phyloP scores from a whole-genome alignment of 345 rosid species.

The Lepidium sativum region DNA sequence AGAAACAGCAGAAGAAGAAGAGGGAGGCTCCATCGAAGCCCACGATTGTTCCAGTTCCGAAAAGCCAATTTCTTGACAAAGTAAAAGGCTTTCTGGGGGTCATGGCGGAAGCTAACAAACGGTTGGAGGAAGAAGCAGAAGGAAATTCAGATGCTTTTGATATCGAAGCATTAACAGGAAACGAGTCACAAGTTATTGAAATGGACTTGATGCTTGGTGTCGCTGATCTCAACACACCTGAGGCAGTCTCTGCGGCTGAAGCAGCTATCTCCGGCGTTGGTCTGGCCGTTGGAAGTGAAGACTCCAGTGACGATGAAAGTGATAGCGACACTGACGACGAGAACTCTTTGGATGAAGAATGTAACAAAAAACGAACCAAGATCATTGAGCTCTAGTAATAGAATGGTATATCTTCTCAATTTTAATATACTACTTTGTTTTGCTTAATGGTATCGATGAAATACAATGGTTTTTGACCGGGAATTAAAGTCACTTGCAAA shows the following conservation, averaged over 20 bases:
- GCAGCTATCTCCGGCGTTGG: conserved; percentile 43
- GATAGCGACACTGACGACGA: background rate
- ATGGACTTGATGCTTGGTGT: conserved; percentile 90
- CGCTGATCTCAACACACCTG: conserved; percentile 86
- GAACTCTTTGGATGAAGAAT: background rate
- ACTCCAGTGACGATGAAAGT: conserved; percentile 30
- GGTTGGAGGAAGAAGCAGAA: conserved; percentile 50
- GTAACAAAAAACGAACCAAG: conserved; percentile 10
- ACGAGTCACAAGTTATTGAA: conserved; percentile 67
- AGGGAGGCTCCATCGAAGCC: conserved; percentile 30
- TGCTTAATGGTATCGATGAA: background rate
- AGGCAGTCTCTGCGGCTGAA: conserved; percentile 80
- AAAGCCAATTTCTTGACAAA: conserved; percentile 71
- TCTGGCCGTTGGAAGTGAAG: conserved; percentile 23
- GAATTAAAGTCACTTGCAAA: background rate
- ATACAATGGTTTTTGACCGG: background rate
- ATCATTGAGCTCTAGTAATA: conserved; percentile 17
- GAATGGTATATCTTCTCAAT: background rate
- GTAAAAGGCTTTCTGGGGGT: conserved; percentile 62
- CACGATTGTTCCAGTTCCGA: conserved; percentile 31
- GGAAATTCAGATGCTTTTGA: conserved; percentile 49
- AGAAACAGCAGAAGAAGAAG: background rate
- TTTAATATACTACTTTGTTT: background rate
- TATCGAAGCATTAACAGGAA: conserved; percentile 62
- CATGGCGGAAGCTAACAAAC: conserved; percentile 63